Percentiles rank a stretch among this genome's conserved stretches.
Conservation (phyloP, 768 basidiomycete species). For the Lentinula detonsa region DNA sequence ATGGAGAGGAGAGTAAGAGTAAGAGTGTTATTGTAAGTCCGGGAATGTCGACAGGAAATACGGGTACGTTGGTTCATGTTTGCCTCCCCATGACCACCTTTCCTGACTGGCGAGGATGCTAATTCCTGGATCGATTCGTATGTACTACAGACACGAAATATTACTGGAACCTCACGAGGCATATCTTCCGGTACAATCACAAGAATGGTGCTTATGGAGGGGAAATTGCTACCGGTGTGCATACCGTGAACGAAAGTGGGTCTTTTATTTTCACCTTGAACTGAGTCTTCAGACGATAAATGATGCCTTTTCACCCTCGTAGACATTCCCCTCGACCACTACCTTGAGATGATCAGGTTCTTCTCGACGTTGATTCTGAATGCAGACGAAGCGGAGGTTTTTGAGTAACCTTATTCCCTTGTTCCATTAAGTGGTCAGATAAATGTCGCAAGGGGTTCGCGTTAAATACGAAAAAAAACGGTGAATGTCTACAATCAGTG, state of each 20-base stretch:
- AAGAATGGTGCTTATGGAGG: conserved; percentile 15
- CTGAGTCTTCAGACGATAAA: not conserved
- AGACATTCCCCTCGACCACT: not conserved
- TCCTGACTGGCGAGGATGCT: not conserved
- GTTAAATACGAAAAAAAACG: no score
- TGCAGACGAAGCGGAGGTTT: conserved; percentile 26
- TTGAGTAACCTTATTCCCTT: not conserved
- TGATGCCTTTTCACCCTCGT: not conserved
- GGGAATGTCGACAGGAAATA: conserved; percentile 29
- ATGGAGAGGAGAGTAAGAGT: conserved; percentile 2
- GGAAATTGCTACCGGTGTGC: conserved; percentile 23
- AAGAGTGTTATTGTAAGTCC: conserved; percentile 19
- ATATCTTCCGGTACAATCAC: conserved; percentile 47
- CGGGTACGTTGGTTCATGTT: conserved; percentile 15
- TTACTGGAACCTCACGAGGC: conserved; percentile 23
- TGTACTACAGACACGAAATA: conserved; percentile 24
- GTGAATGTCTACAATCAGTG: no score
- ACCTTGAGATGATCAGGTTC: conserved; percentile 27
- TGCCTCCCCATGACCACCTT: not conserved
- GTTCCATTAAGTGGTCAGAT: no score
- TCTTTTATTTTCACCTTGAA: not conserved
- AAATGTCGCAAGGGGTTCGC: no score
- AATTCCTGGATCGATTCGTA: no score
- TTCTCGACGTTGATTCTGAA: conserved; percentile 32
- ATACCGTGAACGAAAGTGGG: conserved; percentile 52